Conservation (phyloP, 2,329 filamentous ascomycete genomes). For the Phoma sp. region DNA sequence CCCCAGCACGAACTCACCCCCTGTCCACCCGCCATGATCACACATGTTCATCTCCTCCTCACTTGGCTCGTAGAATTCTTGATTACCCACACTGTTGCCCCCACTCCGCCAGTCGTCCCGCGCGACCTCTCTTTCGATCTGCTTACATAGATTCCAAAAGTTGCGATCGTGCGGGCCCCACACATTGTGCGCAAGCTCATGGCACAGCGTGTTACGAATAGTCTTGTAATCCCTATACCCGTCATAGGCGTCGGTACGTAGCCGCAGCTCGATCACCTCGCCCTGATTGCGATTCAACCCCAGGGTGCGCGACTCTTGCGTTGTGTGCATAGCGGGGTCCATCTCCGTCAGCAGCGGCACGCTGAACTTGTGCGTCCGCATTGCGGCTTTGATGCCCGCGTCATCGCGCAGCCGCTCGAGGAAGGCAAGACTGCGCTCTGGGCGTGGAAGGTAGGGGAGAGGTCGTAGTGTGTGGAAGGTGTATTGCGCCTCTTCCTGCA, state of each 20-base stretch:
- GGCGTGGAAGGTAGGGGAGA: constrained; percentile 76
- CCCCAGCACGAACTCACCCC: constrained; percentile 49
- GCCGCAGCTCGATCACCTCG: constrained; percentile 85
- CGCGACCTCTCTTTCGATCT: constrained; percentile 87
- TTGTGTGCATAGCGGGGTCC: constrained; percentile 86
- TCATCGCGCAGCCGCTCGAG: constrained; percentile 80
- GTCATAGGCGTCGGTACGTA: constrained; percentile 93
- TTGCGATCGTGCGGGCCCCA: constrained; percentile 80
- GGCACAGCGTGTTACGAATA: constrained; percentile 89
- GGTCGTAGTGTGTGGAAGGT: constrained; percentile 82
- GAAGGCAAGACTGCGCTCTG: constrained; percentile 72
- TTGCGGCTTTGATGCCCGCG: constrained; percentile 80
- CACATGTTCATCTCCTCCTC: constrained; percentile 38
- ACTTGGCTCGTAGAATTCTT: constrained; percentile 42
- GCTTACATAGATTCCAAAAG: constrained; percentile 88
- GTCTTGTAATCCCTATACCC: constrained; percentile 93
- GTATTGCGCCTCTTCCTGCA: constrained; percentile 69
- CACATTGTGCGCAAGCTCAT: constrained; percentile 94
- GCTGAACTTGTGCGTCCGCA: constrained; percentile 83
- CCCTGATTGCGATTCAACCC: constrained; percentile 88
- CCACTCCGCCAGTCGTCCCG: constrained; percentile 76
- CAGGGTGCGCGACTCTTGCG: constrained; percentile 78
- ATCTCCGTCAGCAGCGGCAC: constrained; percentile 93
- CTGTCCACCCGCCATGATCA: constrained; percentile 54
- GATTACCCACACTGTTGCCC: constrained; percentile 55